Evolutionary conservation across 208 protist species (phyloP).

Genomic region (Crithidia bombi): DNA sequence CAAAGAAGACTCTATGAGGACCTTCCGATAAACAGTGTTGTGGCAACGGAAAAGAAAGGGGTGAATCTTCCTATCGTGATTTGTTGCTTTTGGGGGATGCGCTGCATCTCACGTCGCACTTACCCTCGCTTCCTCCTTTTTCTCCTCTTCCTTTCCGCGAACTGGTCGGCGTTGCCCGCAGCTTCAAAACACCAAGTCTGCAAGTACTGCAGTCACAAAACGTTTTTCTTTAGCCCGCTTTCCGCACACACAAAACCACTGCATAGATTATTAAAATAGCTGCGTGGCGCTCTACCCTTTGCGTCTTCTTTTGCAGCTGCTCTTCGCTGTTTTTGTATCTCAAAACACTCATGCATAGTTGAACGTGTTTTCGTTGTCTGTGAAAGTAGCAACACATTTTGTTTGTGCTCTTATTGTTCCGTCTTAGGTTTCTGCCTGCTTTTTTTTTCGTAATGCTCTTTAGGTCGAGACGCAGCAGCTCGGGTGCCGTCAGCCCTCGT

Average conservation of each 20-base stretch:
- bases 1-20: too few species aligned
- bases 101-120: not conserved
- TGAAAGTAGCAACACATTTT: not conserved
- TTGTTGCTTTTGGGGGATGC: not conserved
- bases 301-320: not conserved
- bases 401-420: not conserved
- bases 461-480: constrained; percentile 28
- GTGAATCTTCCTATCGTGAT: too few species aligned
- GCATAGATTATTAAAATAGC: not conserved
- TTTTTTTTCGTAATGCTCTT: constrained; percentile 40
- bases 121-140: not conserved
- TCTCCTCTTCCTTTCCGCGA: not conserved
- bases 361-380: too few species aligned
- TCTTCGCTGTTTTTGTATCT: too few species aligned
- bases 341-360: too few species aligned
- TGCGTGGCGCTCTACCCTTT: too few species aligned
- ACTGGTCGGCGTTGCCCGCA: not conserved
- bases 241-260: not conserved
- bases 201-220: too few species aligned
- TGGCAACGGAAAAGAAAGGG: too few species aligned
- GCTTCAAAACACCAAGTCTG: too few species aligned
- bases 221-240: too few species aligned
- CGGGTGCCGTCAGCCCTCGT: constrained; percentile 19
- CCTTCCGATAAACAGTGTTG: too few species aligned
- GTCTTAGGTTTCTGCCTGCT: not conserved